Evolutionary conservation across 306 rosid species (phyloP).

Genomic region (Dalbergia cochinchinensis): DNA sequence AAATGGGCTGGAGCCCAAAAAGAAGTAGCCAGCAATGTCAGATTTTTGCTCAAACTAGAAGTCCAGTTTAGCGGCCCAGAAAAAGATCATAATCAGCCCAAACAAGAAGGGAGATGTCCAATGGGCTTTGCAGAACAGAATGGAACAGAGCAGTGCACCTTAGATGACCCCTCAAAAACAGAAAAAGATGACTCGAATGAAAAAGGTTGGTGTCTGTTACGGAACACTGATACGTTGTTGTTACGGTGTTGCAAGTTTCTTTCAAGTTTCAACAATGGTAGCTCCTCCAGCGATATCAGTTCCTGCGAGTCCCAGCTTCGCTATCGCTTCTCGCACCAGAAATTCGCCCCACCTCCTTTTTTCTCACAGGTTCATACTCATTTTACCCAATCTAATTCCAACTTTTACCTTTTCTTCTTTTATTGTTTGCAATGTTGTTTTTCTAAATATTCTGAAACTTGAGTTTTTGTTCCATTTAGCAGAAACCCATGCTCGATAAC

Average conservation of each 20-base stretch:
- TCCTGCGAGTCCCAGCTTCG: conserved; percentile 64
- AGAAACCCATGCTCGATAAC: conserved; percentile 62
- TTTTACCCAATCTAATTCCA: not conserved
- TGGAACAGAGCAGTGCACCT: not conserved
- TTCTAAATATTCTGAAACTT: conserved; percentile 1
- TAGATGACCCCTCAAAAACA: too few species aligned
- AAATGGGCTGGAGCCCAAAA: too few species aligned
- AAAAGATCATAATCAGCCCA: not conserved
- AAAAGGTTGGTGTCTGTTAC: not conserved
- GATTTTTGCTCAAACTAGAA: too few species aligned
- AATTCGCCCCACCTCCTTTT: conserved; percentile 44
- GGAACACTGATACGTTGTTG: not conserved
- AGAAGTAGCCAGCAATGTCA: too few species aligned
- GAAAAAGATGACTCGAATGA: not conserved
- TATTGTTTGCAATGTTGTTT: not conserved
- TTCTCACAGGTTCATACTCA: conserved; percentile 59
- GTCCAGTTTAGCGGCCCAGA: not conserved
- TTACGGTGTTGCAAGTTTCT: conserved; percentile 17
- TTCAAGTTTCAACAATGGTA: conserved; percentile 59
- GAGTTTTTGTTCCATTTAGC: conserved; percentile 17
- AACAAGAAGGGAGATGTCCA: not conserved
- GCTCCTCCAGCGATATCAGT: conserved; percentile 66
- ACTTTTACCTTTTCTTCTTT: not conserved
- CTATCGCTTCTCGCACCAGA: conserved; percentile 62
- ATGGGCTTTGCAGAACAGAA: conserved; percentile 30